Percentiles rank a stretch among this genome's conserved stretches.
Evolutionary conservation across 306 rosid species (phyloP).

Genomic region (Notholithocarpus densiflorus): DNA sequence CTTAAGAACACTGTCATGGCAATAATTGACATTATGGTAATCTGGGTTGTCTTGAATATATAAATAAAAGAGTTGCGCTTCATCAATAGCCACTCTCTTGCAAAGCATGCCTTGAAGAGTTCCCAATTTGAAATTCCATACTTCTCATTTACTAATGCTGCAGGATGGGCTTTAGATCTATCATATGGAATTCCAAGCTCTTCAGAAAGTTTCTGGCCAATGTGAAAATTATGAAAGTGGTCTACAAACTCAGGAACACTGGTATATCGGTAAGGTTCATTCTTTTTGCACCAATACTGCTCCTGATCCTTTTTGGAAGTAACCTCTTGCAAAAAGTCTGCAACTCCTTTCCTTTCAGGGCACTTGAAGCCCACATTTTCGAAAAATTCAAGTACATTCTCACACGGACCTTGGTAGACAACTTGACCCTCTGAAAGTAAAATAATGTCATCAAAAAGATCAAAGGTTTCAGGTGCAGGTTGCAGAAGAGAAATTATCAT

Average conservation of each 20-base stretch:
- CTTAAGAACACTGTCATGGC: slow-evolving; percentile 60
- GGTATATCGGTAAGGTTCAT: slow-evolving; percentile 47
- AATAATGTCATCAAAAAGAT: slow-evolving; percentile 65
- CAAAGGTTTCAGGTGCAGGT: slow-evolving; percentile 73
- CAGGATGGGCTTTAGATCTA: slow-evolving; percentile 42
- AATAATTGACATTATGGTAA: slow-evolving; percentile 54
- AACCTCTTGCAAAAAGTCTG: slow-evolving; percentile 75
- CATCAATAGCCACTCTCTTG: slow-evolving; percentile 70
- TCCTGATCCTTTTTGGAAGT: slow-evolving; percentile 76
- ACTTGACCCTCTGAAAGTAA: slow-evolving; percentile 67
- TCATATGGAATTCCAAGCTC: slow-evolving; percentile 54
- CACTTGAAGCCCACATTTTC: slow-evolving; percentile 65
- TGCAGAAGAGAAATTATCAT: slow-evolving; percentile 67
- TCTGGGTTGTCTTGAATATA: slow-evolving; percentile 69
- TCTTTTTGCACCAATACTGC: slow-evolving; percentile 58
- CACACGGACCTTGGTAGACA: slow-evolving; percentile 67
- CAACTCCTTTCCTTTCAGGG: slow-evolving; percentile 70
- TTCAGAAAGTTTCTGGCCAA: slow-evolving; percentile 35
- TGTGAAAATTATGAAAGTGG: slow-evolving; percentile 30
- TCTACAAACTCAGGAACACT: slow-evolving; percentile 44
- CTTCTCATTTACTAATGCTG: slow-evolving; percentile 54
- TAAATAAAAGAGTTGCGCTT: slow-evolving; percentile 62
- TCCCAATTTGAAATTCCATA: slow-evolving; percentile 63
- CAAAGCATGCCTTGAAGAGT: slow-evolving; percentile 67
- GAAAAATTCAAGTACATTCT: slow-evolving; percentile 48